Evolutionary conservation across 2,329 filamentous ascomycete species (phyloP).

Genomic region (Colletotrichum sp.): DNA sequence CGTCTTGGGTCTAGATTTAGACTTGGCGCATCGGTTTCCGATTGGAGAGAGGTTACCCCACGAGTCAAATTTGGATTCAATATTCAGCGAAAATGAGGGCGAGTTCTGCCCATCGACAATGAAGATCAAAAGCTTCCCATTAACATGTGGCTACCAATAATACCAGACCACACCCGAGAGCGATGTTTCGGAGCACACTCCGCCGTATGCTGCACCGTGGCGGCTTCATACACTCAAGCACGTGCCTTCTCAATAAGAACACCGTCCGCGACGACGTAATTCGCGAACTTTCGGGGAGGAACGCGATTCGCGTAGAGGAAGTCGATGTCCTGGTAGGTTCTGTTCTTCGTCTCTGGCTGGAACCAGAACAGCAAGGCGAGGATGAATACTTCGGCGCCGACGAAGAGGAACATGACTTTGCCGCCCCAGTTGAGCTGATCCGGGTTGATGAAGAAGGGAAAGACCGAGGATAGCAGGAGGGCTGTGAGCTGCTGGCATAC

Average conservation of each 20-base stretch:
- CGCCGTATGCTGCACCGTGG: neutral
- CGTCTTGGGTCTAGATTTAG: neutral
- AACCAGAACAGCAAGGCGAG: slow-evolving; percentile 33
- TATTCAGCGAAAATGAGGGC: neutral
- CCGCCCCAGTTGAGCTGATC: slow-evolving; percentile 42
- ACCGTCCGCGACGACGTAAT: slow-evolving; percentile 25
- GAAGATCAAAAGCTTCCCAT: neutral
- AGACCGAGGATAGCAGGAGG: slow-evolving; percentile 25
- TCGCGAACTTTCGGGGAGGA: slow-evolving; percentile 27
- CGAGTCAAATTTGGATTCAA: neutral
- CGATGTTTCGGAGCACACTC: neutral
- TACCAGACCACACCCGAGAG: neutral
- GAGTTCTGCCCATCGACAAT: neutral
- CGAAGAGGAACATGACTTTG: slow-evolving; percentile 41
- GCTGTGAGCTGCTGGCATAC: slow-evolving; percentile 34
- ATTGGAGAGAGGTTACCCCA: neutral
- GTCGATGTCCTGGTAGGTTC: slow-evolving; percentile 38
- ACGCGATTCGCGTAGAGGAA: slow-evolving; percentile 28
- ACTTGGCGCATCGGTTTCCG: neutral
- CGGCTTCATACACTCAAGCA: neutral
- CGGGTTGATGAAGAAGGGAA: slow-evolving; percentile 41
- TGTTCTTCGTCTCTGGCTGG: slow-evolving; percentile 43
- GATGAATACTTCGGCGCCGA: slow-evolving; percentile 36
- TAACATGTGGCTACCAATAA: neutral
- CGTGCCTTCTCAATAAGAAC: neutral